Base-by-base conservation (phyloP, 495 filamentous ascomycete genomes). In the Tuber magnatum region DNA sequence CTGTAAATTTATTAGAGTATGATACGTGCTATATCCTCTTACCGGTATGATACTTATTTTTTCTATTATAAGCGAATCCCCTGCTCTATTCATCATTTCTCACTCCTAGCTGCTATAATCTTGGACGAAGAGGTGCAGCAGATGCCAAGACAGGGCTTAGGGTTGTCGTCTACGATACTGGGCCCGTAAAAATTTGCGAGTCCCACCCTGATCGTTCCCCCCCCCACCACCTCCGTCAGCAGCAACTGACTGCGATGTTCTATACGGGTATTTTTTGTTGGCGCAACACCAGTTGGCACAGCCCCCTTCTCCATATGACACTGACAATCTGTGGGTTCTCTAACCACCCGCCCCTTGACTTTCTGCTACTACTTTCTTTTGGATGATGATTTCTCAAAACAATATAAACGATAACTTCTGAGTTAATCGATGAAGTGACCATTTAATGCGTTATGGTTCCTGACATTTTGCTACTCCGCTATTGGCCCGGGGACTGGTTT, bases 381-480 rank as follows among this genome's bases (percentile, higher is more conserved):
- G 70, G 72, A 79, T 79, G 77, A 79, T 79, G 77, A 79, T 75
- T 46, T 73, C 77, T 68, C 46, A 79, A 79, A 72, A 79, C 77
- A 79, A 79, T 72, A 65, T 78, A 78, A 78, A 79, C 72, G 69
- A 77, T 77, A 78, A 74, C 76, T 79, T 79, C 77, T 79, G 77
- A 79, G 77, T 41, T 70, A 69, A 73, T 51, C 77, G 70, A 79
- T 79, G 77, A 79, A 79, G 76, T 72, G 71, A 72, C 78, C 75
- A 65, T 39, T 75, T 75, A 75, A 79, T 79, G 77, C 77, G 77
- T 79, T 79, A 79, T 79, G 77, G 77, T 79, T 79, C 77, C 77
- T 79, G 77, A 79, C 65, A 68, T 75, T 73, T 79, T 77, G 18
- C 14, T 72, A 56, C 28, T 69, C 39, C 3, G 28, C 32, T 40